Evolutionary conservation across 164 flowering plant species (phyloP).

Genomic region (Santalum album): DNA sequence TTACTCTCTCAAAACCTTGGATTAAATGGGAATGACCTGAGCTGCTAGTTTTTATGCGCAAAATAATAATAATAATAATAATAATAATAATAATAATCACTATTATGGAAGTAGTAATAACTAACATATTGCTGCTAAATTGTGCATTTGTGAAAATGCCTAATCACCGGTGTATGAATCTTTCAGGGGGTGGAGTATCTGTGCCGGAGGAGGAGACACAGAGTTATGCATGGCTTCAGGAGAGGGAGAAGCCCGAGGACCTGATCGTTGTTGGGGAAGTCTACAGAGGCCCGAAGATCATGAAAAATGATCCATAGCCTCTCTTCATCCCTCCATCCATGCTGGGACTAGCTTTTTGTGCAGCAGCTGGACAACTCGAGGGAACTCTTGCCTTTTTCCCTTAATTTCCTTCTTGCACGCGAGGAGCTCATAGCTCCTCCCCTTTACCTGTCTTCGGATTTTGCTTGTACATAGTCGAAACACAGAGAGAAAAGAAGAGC

Average conservation of each 20-base stretch:
- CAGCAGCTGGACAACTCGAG: too few relatives aligned
- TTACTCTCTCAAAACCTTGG: not conserved
- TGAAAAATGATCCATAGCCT: constrained; percentile 5
- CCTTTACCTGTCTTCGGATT: too few relatives aligned
- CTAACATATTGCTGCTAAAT: not conserved
- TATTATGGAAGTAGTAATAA: not conserved
- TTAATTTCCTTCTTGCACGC: too few relatives aligned
- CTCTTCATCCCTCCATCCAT: not conserved
- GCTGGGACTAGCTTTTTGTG: not conserved
- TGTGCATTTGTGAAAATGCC: not conserved
- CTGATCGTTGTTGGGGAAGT: constrained; percentile 28
- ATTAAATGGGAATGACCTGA: not conserved
- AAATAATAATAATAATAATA: not conserved
- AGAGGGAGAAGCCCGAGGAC: constrained; percentile 38
- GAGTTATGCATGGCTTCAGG: constrained; percentile 41
- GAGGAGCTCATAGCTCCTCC: too few relatives aligned
- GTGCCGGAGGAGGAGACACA: constrained; percentile 33
- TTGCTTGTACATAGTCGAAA: too few relatives aligned
- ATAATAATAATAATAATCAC: not conserved
- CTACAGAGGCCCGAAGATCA: constrained; percentile 43
- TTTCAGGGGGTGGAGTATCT: constrained; percentile 27
- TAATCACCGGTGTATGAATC: not conserved
- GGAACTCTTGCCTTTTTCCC: too few relatives aligned
- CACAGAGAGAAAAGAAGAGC: too few relatives aligned
- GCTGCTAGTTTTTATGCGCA: not conserved